phyloP scores from a whole-genome alignment of 1,284 basidiomycete genomes.

The Sanghuangporus baumii region DNA sequence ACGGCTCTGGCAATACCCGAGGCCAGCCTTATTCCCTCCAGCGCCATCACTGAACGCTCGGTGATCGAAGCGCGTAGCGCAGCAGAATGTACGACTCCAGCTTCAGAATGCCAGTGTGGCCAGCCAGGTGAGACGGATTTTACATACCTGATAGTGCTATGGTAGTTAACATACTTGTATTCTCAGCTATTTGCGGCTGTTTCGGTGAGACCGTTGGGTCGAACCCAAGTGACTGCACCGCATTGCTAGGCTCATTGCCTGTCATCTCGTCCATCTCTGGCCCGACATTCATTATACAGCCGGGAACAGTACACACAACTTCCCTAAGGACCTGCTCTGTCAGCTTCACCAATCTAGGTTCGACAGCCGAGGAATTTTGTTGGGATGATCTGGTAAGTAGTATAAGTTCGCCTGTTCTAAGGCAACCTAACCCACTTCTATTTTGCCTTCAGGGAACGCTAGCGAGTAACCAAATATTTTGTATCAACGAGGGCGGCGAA shows the following conservation, averaged over 20 bases:
- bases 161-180: background rate
- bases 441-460: background rate
- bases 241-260: background rate
- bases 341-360: background rate
- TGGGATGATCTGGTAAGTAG: background rate
- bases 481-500: no score
- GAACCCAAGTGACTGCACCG: background rate
- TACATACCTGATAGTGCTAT: background rate
- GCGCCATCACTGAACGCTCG: background rate
- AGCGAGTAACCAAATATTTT: background rate
- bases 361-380: background rate
- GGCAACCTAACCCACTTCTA: no score
- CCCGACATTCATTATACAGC: background rate
- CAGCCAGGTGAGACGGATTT: background rate
- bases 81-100: background rate
- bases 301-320: background rate
- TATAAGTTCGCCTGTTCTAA: background rate
- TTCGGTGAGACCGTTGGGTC: background rate
- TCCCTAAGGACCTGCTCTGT: background rate
- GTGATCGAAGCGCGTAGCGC: background rate
- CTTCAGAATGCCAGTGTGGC: background rate
- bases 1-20: background rate
- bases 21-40: background rate
- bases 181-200: background rate
- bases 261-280: background rate